Base-by-base conservation (phyloP, 768 basidiomycete genomes). In the Collybiopsis luxurians region DNA sequence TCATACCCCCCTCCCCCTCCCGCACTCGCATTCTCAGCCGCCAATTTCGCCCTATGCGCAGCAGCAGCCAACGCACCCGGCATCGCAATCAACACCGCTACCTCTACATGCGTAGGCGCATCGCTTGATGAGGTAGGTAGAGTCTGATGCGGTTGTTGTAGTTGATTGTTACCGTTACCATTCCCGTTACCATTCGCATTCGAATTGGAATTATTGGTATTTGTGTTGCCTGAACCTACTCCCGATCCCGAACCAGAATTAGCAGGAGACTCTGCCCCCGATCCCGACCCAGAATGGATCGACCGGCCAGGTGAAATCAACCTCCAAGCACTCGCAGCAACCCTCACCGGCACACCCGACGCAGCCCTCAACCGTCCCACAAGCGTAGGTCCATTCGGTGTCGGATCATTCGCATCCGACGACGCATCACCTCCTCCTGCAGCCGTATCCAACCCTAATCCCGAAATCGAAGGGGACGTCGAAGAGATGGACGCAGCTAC, bases 51-150 rank as follows among this genome's bases (percentile, higher is more conserved):
- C 19, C 56, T 34, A 56, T 34, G 17, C 4, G 48, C 53, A 21
- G 26, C 36, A 46, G 53, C 53, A 30, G n/a, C 27, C 38, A 55
- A 36, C 45, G 55, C 19, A 56, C 57, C 55, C n/a, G 78, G 78
- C 79, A 79, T 78, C 4, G 79, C 77, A 39, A 79, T 74, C 30
- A 79, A 65, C 17, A 79, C 75, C 0, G 74, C 71, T 28, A 79
- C 69, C 34, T 68, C 69, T 23, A 79, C 65, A 43, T 64, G 55
- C 31, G 70, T 60, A 46, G 64, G 66, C 19, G 53, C 56, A 5
- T 47, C 39, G 42, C 56, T 48, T 39, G 17, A n/a, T 42, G 46
- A 36, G 42, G 47, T 23, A 30, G 53, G 53, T 24, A 60, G 58
- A 4, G 15, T 50, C 23, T 47, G 30, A 13, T 46, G 49, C 10